A percentile compares a stretch with the other conserved stretches of the same genome.
Conservation (phyloP, 108 stramenopile species). For the Cyclotella choctawhatcheeana region DNA sequence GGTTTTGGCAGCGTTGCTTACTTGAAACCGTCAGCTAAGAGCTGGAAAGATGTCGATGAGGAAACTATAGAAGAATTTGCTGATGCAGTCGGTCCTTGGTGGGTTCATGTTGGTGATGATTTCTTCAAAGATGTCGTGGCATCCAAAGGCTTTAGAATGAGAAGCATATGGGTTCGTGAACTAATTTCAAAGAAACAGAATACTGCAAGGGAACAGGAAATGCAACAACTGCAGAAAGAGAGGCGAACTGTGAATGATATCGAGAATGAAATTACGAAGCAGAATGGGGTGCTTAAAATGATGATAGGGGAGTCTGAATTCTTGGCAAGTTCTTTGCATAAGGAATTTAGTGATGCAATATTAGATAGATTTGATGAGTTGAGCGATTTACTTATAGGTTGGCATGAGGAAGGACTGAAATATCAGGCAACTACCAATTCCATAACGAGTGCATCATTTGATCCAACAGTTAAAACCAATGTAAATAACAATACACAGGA, state of each 20-base stretch:
- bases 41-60: slow-evolving; percentile 36
- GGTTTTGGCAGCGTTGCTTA: background rate
- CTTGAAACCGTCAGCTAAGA: background rate
- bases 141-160: slow-evolving; percentile 76
- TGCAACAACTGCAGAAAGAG: background rate
- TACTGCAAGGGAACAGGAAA: background rate
- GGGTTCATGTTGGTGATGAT: slow-evolving; percentile 90
- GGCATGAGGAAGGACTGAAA: slow-evolving; percentile 36
- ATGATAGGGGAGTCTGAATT: slow-evolving; percentile 44
- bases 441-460: background rate
- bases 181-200: slow-evolving; percentile 52
- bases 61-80: slow-evolving; percentile 38
- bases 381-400: slow-evolving; percentile 25
- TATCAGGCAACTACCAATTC: background rate
- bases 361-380: slow-evolving; percentile 42
- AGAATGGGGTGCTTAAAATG: slow-evolving; percentile 38
- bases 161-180: slow-evolving; percentile 80
- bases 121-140: slow-evolving; percentile 88
- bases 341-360: slow-evolving; percentile 53
- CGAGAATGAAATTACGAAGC: slow-evolving; percentile 38
- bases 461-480: background rate
- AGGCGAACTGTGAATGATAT: slow-evolving; percentile 36
- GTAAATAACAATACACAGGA: background rate
- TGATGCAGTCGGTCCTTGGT: slow-evolving; percentile 72
- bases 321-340: slow-evolving; percentile 33